Base-by-base conservation (phyloP, 2,329 filamentous ascomycete genomes). In the Calcarisporium arbuscula region DNA sequence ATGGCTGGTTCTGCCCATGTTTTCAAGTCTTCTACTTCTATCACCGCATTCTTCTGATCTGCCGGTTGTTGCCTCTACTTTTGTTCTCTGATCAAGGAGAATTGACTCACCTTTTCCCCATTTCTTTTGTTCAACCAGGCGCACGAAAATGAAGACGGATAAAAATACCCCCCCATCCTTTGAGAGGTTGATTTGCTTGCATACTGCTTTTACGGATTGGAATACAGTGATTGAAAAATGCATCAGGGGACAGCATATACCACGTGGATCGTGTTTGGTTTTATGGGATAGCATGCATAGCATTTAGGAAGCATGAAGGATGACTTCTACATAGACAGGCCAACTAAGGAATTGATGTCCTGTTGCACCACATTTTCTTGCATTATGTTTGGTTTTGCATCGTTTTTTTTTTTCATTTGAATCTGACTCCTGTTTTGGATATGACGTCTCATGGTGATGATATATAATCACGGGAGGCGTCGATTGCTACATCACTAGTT, bases 101-200 rank as follows among this genome's bases (percentile, higher is more conserved):
- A n/a, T 44, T 40, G 36, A 40, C 31, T 35, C 39, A 36, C 41
- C 40, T 40, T 36, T 33, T 48, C 46, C 45, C 37, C 33, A 39
- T 48, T 53, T 49, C 43, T 45, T 48, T 46, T 45, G 42, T 44
- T 30, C 37, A 39, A 41, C 34, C 50, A 29, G 52, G 51, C 52
- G 52, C 43, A 52, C 43, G 49, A 52, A 50, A 48, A 44, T 47
- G 47, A 52, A 53, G 50, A 51, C 45, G 48, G 45, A 51, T 37
- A 41, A 28, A 27, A 52, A 55, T 54, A 55, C 51, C 52, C 51
- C 50, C 44, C 38, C n/a, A n/a, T 27, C 36, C 32, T 42, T 46
- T 44, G 47, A 48, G 42, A 43, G 34, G 38, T 34, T 35, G 38
- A 16, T 33, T 34, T 33, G 8, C 16, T 9, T 39, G n/a, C n/a